Evolutionary conservation across 2,329 filamentous ascomycete species (phyloP).

Genomic region (Mollisia scopiformis): DNA sequence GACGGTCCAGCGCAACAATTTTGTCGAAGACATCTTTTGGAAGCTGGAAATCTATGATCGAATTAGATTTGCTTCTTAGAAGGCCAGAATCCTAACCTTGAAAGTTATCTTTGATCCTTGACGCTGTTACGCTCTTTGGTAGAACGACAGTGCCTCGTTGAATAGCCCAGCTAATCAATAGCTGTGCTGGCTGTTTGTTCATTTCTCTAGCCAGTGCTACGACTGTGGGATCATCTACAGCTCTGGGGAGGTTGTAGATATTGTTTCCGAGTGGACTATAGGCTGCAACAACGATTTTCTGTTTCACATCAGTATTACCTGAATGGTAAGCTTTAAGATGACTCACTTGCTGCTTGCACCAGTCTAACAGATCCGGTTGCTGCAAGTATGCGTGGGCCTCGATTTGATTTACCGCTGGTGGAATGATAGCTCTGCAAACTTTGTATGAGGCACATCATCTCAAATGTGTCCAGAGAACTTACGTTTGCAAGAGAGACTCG

Average conservation of each 20-base stretch:
- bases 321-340: neutral
- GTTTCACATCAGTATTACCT: constrained; percentile 35
- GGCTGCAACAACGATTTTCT: constrained; percentile 63
- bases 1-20: constrained; percentile 42
- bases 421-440: constrained; percentile 47
- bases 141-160: constrained; percentile 56
- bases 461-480: neutral
- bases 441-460: constrained; percentile 18
- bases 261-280: constrained; percentile 68
- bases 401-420: constrained; percentile 68
- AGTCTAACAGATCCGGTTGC: constrained; percentile 58
- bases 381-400: constrained; percentile 72
- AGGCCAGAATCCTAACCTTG: constrained; percentile 28
- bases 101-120: constrained; percentile 51
- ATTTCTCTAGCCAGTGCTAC: constrained; percentile 55
- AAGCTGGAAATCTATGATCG: constrained; percentile 41
- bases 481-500: constrained; percentile 47
- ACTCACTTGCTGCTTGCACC: constrained; percentile 44
- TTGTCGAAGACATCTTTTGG: constrained; percentile 41
- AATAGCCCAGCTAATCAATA: constrained; percentile 57
- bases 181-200: constrained; percentile 53
- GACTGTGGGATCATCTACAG: constrained; percentile 52
- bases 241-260: constrained; percentile 44
- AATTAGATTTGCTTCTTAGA: neutral
- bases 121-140: constrained; percentile 56